Evolutionary conservation across 2,329 filamentous ascomycete genomes (phyloP), one percentile per base, ranked within the genome.

Genomic region (Tolypocladium ophioglossoides): DNA sequence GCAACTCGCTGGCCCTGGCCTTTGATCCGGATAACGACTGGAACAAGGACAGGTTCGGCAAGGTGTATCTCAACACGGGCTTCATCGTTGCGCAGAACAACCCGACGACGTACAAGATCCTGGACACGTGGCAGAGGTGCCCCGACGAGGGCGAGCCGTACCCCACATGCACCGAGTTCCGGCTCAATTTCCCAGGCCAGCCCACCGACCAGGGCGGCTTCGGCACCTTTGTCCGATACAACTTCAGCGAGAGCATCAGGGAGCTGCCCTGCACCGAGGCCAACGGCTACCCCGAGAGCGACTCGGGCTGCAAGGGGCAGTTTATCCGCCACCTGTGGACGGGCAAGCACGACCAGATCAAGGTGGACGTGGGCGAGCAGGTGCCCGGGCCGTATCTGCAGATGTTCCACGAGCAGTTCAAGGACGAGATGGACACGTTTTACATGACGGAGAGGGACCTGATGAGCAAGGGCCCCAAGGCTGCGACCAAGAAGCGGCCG

Each of bases 21-120:
- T 58, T 68, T 38, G 73, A 75, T 35, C 73, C 73, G 5, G 60
- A 65, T 30, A 55, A 57, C 37, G 63, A 70, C 38, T 61, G 62
- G 61, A 75, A 75, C 64, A 63, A 66, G 55, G 73, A 75, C 60
- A 63, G 66, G 58, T 69, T 66, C 27, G 68, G 66, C 55, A 71
- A 68, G 53, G 59, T 68, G 59, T 75, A 72, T 69, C 69, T 73
- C 60, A 79, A 79, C 67, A 77, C 77, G 1, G 77, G 77, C 20
- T 79, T 79, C 68, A 77, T 79, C 63, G 66, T 79, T 40, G 72
- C 76, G 4, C 77, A 79, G 65, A 77, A 78, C 63, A 75, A 75
- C 59, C 63, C 69, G 18, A 71, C 70, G 57, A 76, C 75, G 0
- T 72, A 72, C 57, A 68, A 74, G 35, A 76, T 80, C 38, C 67